Percentiles rank a stretch among this genome's conserved stretches.
Conservation (phyloP, 495 filamentous ascomycete species). For the Neurospora tetrasperma region DNA sequence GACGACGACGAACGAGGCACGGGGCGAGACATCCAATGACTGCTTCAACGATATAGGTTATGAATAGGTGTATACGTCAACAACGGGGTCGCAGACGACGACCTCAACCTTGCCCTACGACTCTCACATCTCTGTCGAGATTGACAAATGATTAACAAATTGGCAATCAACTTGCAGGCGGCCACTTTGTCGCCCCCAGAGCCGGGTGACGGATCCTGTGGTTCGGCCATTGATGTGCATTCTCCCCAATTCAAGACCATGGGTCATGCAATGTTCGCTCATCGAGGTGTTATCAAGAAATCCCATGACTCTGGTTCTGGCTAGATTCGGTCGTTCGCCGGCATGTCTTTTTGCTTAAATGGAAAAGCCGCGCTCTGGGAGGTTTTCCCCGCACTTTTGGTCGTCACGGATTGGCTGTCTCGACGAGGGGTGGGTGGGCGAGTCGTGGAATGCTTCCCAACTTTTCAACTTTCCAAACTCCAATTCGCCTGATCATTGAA, state of each 20-base stretch:
- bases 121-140: background rate
- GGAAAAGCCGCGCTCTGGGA: background rate
- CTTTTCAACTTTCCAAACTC: background rate
- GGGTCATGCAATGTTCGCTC: background rate
- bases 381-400: background rate
- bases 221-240: background rate
- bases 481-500: background rate
- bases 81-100: background rate
- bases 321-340: background rate
- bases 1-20: background rate
- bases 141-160: background rate
- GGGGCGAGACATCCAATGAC: background rate
- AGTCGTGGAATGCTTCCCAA: background rate
- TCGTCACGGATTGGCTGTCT: background rate
- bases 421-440: background rate
- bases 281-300: background rate
- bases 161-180: background rate
- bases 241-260: background rate
- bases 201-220: background rate
- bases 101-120: background rate
- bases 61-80: background rate
- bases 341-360: background rate
- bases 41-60: background rate
- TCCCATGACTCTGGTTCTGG: background rate
- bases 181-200: background rate